Evolutionary conservation across 257 asterid genomes (phyloP).

Genomic region (Oldenlandia corymbosa): DNA sequence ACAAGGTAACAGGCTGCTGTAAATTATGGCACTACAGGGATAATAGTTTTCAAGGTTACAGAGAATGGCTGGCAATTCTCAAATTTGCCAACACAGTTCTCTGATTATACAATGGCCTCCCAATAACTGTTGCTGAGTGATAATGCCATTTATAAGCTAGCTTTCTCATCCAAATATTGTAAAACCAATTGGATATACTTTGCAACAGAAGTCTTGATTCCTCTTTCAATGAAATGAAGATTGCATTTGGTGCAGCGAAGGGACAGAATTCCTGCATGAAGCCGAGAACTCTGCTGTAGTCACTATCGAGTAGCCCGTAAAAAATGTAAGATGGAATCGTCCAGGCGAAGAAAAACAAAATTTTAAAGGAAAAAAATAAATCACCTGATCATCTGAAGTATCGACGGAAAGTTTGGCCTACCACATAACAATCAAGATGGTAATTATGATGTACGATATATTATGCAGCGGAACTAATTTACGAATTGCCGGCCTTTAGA

Average conservation of each 20-base stretch:
- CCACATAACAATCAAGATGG: too few relatives aligned
- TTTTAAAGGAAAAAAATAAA: too few relatives aligned
- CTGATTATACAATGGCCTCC: not conserved
- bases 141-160: conserved; percentile 70
- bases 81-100: not conserved
- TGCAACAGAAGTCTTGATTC: conserved; percentile 67
- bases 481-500: too few relatives aligned
- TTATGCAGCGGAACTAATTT: too few relatives aligned
- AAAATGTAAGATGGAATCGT: too few relatives aligned
- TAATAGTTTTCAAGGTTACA: conserved; percentile 86
- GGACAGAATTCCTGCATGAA: conserved; percentile 90
- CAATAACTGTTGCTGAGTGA: not conserved
- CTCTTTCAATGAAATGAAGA: conserved; percentile 86
- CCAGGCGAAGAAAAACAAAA: too few relatives aligned
- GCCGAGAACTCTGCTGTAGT: conserved; percentile 89
- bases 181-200: conserved; percentile 70
- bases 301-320: too few relatives aligned
- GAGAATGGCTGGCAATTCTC: conserved; percentile 85
- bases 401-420: too few relatives aligned
- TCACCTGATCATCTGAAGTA: too few relatives aligned
- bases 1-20: conserved; percentile 80
- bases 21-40: conserved; percentile 90
- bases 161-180: conserved; percentile 81
- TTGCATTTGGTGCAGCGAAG: conserved; percentile 80
- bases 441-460: too few relatives aligned